A percentile compares a stretch with the other conserved stretches of the same genome.
phyloP scores from a whole-genome alignment of 345 rosid species.

The Capsella bursapastoris region DNA sequence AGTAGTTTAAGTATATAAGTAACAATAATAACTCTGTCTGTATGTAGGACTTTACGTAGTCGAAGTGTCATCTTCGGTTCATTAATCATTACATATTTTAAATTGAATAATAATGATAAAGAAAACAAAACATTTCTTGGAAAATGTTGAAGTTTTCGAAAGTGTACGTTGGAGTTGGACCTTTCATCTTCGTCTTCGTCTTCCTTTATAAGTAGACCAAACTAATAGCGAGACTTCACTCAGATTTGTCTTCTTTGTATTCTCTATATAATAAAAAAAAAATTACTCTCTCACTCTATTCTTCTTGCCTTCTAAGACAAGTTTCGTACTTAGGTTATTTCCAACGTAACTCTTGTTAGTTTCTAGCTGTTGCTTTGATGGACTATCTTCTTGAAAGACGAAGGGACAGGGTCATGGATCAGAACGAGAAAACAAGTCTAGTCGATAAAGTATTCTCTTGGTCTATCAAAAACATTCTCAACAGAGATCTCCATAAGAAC shows the following conservation, averaged over 20 bases:
- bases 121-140: neutral
- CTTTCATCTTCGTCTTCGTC: slow-evolving; percentile 14
- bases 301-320: neutral
- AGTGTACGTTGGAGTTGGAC: too few relatives aligned
- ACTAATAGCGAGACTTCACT: neutral
- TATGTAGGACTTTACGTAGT: neutral
- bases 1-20: too few relatives aligned
- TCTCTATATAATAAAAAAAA: neutral
- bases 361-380: neutral
- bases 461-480: slow-evolving; percentile 46
- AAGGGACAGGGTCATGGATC: slow-evolving; percentile 5
- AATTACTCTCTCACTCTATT: neutral
- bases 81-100: neutral
- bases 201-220: slow-evolving; percentile 10
- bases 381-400: slow-evolving; percentile 3
- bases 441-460: slow-evolving; percentile 43
- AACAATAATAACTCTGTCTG: neutral
- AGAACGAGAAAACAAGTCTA: slow-evolving; percentile 9
- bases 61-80: neutral
- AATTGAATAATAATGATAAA: too few relatives aligned
- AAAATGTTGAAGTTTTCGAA: slow-evolving; percentile 1
- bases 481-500: slow-evolving; percentile 42
- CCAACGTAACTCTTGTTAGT: neutral
- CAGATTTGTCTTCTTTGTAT: neutral
- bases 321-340: neutral